These are phyloP conservation scores for Lindgomyces ingoldianus DNA, from an alignment of 495 filamentous ascomycete species.

Conservation along the genomic window DNA sequence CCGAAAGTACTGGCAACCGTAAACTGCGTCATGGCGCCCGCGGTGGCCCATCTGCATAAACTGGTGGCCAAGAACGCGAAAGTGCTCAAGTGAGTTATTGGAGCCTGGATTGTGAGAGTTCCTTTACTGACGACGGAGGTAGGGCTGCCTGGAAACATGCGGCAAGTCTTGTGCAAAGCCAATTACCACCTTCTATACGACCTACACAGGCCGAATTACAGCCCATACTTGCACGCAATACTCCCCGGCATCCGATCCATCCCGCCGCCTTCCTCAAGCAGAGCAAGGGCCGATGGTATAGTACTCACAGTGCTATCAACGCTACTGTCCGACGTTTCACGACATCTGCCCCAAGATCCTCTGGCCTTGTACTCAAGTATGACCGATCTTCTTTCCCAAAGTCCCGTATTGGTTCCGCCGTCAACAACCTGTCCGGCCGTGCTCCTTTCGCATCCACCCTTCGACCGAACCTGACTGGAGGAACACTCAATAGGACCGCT, in stretches of 20 bases:
- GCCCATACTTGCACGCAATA: constrained; percentile 55
- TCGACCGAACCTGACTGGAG: constrained; percentile 88
- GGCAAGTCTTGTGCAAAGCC: constrained; percentile 38
- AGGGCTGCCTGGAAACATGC: constrained; percentile 41
- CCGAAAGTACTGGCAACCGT: background rate
- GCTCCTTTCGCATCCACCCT: constrained; percentile 89
- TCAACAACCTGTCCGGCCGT: constrained; percentile 66
- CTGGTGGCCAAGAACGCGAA: constrained; percentile 45
- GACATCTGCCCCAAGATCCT: constrained; percentile 49
- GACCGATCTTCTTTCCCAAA: constrained; percentile 66
- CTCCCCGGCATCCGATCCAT: constrained; percentile 69
- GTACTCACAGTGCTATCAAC: constrained; percentile 63
- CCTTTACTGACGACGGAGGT: background rate
- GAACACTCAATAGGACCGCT: constrained; percentile 77
- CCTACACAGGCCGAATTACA: constrained; percentile 54
- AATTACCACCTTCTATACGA: constrained; percentile 54
- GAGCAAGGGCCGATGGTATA: constrained; percentile 67
- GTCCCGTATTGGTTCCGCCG: constrained; percentile 64
- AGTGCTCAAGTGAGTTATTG: constrained; percentile 39
- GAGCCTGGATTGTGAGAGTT: background rate
- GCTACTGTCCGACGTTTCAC: constrained; percentile 62
- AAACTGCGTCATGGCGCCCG: constrained; percentile 40
- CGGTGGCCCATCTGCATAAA: constrained; percentile 39
- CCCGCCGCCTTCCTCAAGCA: constrained; percentile 71
- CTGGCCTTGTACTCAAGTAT: constrained; percentile 55